Percentiles rank a stretch among this genome's conserved stretches.
Evolutionary conservation across 1,284 basidiomycete species (phyloP).

Genomic region (Ustilago cynodontis): DNA sequence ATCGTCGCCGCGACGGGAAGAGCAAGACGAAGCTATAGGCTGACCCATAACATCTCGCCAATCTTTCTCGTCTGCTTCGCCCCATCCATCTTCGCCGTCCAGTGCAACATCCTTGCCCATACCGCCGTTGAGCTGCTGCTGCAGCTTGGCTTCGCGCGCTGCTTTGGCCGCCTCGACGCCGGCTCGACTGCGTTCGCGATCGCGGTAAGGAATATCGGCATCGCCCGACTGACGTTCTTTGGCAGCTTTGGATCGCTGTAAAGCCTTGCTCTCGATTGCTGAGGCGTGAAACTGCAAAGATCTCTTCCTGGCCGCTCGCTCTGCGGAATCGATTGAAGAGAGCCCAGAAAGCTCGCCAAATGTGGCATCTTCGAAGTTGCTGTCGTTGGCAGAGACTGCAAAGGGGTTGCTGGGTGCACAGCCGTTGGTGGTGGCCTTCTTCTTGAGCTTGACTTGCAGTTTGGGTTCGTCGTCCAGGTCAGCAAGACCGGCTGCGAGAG

Average conservation of each 20-base stretch:
- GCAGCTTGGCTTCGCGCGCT: conserved; percentile 48
- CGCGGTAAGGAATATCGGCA: conserved; percentile 68
- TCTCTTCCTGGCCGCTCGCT: conserved; percentile 59
- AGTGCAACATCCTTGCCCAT: conserved; percentile 31
- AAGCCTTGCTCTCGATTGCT: conserved; percentile 48
- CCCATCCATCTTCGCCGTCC: conserved; percentile 60
- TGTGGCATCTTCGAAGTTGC: conserved; percentile 43
- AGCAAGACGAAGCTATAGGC: conserved; percentile 15
- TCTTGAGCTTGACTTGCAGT: conserved; percentile 47
- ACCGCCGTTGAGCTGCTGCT: conserved; percentile 33
- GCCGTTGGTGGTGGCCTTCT: conserved; percentile 17
- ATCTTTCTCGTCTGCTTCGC: conserved; percentile 63
- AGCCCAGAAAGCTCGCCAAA: conserved; percentile 65
- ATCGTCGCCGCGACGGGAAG: conserved; percentile 22
- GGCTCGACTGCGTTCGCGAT: conserved; percentile 60
- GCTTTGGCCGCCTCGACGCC: conserved; percentile 65
- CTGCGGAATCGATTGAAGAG: conserved; percentile 55
- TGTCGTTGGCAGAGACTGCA: conserved; percentile 21
- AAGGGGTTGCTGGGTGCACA: conserved; percentile 36
- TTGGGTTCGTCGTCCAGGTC: conserved; percentile 46
- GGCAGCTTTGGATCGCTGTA: conserved; percentile 47
- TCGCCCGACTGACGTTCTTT: conserved; percentile 63
- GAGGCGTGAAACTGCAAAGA: conserved; percentile 67
- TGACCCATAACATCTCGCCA: conserved; percentile 65
- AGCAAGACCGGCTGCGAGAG: conserved; percentile 50